These are phyloP conservation scores for Sequoia sempervirens DNA, from an alignment of 75 land plant species.

Conservation along the genomic window DNA sequence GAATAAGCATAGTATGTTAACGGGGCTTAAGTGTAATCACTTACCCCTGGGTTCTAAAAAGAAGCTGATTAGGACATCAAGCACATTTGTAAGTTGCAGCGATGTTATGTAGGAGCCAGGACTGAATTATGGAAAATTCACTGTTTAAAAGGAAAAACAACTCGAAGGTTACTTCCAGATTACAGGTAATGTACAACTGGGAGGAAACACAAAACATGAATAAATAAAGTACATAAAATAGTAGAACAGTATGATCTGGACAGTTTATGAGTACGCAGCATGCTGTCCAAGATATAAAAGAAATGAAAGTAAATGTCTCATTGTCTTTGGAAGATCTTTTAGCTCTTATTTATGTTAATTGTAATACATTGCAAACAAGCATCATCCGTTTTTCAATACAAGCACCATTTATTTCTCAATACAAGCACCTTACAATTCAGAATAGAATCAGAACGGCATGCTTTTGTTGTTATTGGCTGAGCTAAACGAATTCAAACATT, in stretches of 20 bases:
- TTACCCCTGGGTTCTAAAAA: too few relatives aligned
- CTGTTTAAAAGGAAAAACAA: not conserved
- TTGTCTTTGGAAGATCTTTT: not conserved
- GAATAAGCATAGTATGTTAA: too few relatives aligned
- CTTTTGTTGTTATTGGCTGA: not conserved
- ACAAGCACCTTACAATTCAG: not conserved
- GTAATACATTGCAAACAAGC: not conserved
- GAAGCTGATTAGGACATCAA: too few relatives aligned
- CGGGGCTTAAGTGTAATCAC: too few relatives aligned
- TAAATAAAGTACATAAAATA: not conserved
- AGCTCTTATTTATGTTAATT: not conserved
- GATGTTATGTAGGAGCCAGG: not conserved
- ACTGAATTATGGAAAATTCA: too few relatives aligned
- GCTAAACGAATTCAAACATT: slow-evolving; percentile 24
- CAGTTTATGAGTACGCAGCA: not conserved
- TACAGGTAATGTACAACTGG: not conserved
- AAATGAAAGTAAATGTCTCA: not conserved
- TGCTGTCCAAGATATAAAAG: not conserved
- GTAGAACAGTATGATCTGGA: not conserved
- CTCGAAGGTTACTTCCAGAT: not conserved
- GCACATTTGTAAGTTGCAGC: not conserved
- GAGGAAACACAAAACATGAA: not conserved
- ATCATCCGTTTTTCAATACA: not conserved
- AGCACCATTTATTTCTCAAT: not conserved
- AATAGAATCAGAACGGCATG: not conserved